Evolutionary conservation across 2,329 filamentous ascomycete species (phyloP).

Genomic region (Graphilbum fragrans): DNA sequence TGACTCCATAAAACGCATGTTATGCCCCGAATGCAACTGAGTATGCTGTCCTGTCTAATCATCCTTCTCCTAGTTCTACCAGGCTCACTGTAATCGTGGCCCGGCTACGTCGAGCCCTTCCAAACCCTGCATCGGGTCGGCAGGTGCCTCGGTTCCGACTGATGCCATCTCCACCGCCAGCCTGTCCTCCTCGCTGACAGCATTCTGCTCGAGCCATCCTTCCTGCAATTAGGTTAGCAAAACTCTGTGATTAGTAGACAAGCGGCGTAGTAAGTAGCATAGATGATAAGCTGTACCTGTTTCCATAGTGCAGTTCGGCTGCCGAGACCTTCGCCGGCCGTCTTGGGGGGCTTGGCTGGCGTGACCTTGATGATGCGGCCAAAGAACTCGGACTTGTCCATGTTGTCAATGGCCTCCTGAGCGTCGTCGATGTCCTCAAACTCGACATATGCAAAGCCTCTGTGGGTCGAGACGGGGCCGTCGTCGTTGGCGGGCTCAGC

Average conservation of each 20-base stretch:
- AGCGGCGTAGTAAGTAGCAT: neutral
- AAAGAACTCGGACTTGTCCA: slow-evolving; percentile 94
- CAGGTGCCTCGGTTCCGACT: slow-evolving; percentile 39
- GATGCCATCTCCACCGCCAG: slow-evolving; percentile 41
- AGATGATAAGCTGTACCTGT: slow-evolving; percentile 51
- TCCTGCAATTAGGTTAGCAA: slow-evolving; percentile 47
- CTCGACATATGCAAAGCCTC: slow-evolving; percentile 94
- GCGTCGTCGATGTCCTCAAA: slow-evolving; percentile 80
- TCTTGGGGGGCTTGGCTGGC: slow-evolving; percentile 83
- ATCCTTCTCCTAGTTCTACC: neutral
- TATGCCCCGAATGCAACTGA: too few relatives aligned
- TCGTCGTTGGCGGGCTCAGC: neutral
- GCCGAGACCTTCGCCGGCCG: slow-evolving; percentile 72
- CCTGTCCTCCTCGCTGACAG: slow-evolving; percentile 69
- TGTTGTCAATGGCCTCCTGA: slow-evolving; percentile 94
- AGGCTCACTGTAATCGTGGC: slow-evolving; percentile 49
- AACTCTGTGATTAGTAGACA: too few relatives aligned
- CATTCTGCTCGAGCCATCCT: slow-evolving; percentile 82
- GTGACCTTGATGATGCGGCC: slow-evolving; percentile 87
- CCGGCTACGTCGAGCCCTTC: slow-evolving; percentile 91
- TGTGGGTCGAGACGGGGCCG: slow-evolving; percentile 33
- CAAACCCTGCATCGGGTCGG: slow-evolving; percentile 91
- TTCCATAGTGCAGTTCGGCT: slow-evolving; percentile 96
- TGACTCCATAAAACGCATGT: too few relatives aligned
- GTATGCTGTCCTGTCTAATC: neutral